Evolutionary conservation across 768 basidiomycete genomes (phyloP).

Genomic region (Podaxis sp.): DNA sequence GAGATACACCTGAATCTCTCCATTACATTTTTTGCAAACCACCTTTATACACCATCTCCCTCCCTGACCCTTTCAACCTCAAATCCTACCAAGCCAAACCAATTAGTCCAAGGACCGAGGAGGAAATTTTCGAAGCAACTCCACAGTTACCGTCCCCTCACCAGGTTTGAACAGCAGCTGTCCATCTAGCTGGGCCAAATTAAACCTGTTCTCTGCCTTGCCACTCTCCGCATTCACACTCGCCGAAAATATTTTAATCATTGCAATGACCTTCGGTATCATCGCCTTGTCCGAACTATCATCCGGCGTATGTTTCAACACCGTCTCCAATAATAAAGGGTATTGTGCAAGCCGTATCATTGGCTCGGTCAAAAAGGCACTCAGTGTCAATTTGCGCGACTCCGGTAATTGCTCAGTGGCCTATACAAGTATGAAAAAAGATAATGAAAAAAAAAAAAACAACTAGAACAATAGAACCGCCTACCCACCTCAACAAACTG

Average conservation of each 20-base stretch:
- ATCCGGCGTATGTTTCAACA: constrained; percentile 88
- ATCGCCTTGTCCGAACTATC: constrained; percentile 82
- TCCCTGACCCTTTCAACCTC: constrained; percentile 79
- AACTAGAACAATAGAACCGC: not conserved
- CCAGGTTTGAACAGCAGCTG: constrained; percentile 88
- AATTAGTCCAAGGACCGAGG: not conserved
- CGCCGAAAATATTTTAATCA: constrained; percentile 78
- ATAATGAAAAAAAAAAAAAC: not conserved
- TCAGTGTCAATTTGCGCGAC: constrained; percentile 94
- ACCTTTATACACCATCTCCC: constrained; percentile 92
- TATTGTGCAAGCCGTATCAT: constrained; percentile 97
- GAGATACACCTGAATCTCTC: constrained; percentile 90
- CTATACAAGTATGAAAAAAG: constrained; percentile 23
- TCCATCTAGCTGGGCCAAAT: constrained; percentile 88
- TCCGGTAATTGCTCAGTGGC: constrained; percentile 89
- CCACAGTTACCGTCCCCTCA: constrained; percentile 74
- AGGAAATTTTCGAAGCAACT: not conserved
- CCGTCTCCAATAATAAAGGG: constrained; percentile 88
- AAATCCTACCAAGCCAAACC: constrained; percentile 57
- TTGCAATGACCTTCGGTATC: constrained; percentile 72
- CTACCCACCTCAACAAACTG: constrained; percentile 88
- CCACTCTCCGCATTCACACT: constrained; percentile 94
- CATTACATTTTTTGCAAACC: constrained; percentile 86
- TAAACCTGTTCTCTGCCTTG: constrained; percentile 94
- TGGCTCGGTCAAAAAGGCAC: constrained; percentile 97